Conservation (phyloP, 2,329 filamentous ascomycete species). For the Bipolaris sorokiniana region DNA sequence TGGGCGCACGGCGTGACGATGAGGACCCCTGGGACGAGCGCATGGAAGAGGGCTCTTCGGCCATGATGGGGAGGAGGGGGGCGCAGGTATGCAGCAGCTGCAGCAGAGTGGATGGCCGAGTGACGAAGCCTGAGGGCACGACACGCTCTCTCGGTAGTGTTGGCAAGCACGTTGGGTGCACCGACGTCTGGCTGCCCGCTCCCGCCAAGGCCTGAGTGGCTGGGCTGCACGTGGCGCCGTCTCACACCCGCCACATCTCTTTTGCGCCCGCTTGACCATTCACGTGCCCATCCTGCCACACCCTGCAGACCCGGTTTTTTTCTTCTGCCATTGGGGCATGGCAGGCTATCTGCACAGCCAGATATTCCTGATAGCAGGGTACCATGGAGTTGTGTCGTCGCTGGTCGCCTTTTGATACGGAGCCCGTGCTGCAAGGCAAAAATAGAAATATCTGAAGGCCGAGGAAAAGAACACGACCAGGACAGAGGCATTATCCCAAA, state of each 20-base stretch:
- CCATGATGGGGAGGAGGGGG: constrained; percentile 24
- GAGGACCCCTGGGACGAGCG: constrained; percentile 56
- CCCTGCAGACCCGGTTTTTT: background rate
- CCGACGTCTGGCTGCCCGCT: constrained; percentile 20
- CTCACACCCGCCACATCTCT: constrained; percentile 9
- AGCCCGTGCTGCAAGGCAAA: background rate
- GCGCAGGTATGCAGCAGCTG: constrained; percentile 27
- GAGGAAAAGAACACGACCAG: background rate
- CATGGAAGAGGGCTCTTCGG: constrained; percentile 34
- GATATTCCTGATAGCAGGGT: background rate
- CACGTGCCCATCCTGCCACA: background rate
- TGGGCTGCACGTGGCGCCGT: constrained; percentile 21
- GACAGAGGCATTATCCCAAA: background rate
- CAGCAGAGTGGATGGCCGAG: constrained; percentile 21
- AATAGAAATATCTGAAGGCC: background rate
- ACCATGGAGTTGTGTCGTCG: constrained; percentile 1
- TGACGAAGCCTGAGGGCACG: constrained; percentile 21
- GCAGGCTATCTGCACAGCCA: background rate
- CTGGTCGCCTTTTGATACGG: constrained; percentile 10
- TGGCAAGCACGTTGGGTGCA: constrained; percentile 21
- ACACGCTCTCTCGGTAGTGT: constrained; percentile 21
- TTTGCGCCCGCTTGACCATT: background rate
- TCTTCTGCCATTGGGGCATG: background rate
- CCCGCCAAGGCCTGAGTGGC: constrained; percentile 19
- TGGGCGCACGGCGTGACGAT: constrained; percentile 38